Base-by-base conservation (phyloP, 2,329 filamentous ascomycete species). In the Keithomyces neogunnii region DNA sequence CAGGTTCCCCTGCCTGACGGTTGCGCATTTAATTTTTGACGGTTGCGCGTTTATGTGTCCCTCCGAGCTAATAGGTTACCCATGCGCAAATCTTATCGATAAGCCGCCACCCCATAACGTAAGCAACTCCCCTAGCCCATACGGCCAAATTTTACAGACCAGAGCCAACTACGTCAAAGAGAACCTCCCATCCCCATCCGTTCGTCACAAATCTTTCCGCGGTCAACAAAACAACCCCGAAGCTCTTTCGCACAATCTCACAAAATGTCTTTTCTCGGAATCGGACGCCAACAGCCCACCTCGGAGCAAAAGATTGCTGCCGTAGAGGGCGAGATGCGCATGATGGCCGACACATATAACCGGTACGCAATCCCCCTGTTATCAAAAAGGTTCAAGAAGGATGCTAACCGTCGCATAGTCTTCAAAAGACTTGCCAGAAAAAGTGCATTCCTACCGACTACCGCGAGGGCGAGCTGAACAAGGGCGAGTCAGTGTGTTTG, bases 301-400 rank as follows among this genome's bases (percentile, higher is more conserved):
- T 96, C 91, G 65, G 91, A 89, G 71, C 88, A 97, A 79, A 99
- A 97, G 81, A 93, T 99, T 70, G 88, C 89, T 63, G 88, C 89
- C 63, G 91, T 95, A 63, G 92, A 99, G 77, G 86, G 89, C 60
- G 95, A 99, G 77, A 89, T 97, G 73, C 93, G 96, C 74, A 91
- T 97, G 78, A 84, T 96, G 62, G 89, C 90, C 56, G 91, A 96
- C 72, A 96, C 97, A 86, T 95, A 96, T 80, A 92, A 90, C 76
- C 88, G 93, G 93, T 97, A 82, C 46, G 45, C 49, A 29, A 40
- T 9, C 19, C 19, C 19, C 19, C 19, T 19, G 19, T 19, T 19
- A 19, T 19, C 19, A 19, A 19, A 19, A 19, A 19, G 19, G 19
- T 19, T 19, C 19, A 19, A 19, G 19, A 19, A 19, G 19, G 19